Percentiles rank a stretch among this genome's conserved stretches.
phyloP scores from a whole-genome alignment of 805 yeast genomes.

The Saccharomycopsis sp. region DNA sequence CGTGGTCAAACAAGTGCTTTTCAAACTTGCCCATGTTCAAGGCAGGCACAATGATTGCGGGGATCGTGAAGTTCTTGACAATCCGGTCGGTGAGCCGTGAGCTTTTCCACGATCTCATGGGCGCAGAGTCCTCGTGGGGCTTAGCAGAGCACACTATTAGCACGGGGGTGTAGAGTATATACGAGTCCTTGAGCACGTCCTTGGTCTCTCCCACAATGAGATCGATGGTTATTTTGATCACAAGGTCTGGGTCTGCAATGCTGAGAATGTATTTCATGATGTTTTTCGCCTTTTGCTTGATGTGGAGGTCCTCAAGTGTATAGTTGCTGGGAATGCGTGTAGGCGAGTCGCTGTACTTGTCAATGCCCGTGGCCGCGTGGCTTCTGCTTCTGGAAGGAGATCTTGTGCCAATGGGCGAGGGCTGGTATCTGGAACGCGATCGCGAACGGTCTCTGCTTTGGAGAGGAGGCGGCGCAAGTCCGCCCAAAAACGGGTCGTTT shows the following conservation, averaged over 20 bases:
- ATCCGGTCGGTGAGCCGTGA: constrained; percentile 58
- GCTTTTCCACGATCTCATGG: constrained; percentile 53
- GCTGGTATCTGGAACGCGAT: neutral
- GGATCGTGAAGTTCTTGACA: constrained; percentile 57
- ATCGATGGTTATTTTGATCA: constrained; percentile 52
- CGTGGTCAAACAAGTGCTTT: constrained; percentile 31
- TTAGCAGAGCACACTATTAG: constrained; percentile 51
- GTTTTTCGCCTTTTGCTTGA: constrained; percentile 39
- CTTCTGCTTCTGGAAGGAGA: neutral
- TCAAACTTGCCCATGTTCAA: constrained; percentile 51
- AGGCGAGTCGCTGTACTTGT: neutral
- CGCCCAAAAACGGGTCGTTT: neutral
- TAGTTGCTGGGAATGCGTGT: neutral
- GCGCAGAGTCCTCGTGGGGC: constrained; percentile 36
- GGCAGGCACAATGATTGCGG: constrained; percentile 63
- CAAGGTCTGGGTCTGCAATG: constrained; percentile 38
- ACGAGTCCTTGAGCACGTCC: constrained; percentile 51
- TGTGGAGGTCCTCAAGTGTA: constrained; percentile 18
- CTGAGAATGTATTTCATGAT: constrained; percentile 47
- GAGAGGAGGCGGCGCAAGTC: neutral
- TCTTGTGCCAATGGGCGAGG: neutral
- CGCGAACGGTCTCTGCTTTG: constrained; percentile 2
- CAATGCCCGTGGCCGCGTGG: neutral
- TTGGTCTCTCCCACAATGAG: constrained; percentile 53
- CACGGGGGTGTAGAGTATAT: constrained; percentile 54